Conservation (phyloP, 2,329 filamentous ascomycete species). For the Microcera coccophila region DNA sequence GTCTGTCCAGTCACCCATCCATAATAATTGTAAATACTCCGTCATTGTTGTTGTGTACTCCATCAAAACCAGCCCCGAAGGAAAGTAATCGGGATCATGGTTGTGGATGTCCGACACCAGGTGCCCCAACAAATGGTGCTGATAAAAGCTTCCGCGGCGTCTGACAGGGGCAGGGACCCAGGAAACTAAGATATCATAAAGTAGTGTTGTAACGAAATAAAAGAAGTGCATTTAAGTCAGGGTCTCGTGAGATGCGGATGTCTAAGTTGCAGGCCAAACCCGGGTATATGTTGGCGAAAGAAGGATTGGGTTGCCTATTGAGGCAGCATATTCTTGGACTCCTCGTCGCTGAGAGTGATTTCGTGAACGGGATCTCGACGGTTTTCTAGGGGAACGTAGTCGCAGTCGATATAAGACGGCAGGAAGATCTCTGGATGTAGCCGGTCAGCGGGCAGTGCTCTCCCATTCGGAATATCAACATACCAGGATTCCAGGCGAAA, state of each 20-base stretch:
- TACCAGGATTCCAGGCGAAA: conserved; percentile 79
- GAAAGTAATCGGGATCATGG: conserved; percentile 25
- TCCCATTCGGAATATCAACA: conserved; percentile 17
- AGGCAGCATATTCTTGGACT: conserved; percentile 64
- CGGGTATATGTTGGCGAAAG: conserved; percentile 14
- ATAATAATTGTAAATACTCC: conserved; percentile 23
- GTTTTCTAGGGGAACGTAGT: conserved; percentile 71
- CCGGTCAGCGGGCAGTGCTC: too few species aligned
- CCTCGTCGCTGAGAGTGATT: conserved; percentile 73
- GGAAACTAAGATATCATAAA: too few species aligned
- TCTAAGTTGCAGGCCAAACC: conserved; percentile 22
- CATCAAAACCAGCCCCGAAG: conserved; percentile 21
- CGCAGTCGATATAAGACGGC: conserved; percentile 70
- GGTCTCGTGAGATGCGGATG: conserved; percentile 27
- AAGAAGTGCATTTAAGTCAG: conserved; percentile 15
- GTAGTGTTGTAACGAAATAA: conserved; percentile 6
- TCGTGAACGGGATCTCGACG: conserved; percentile 74
- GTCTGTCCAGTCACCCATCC: too few species aligned
- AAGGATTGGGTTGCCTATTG: conserved; percentile 41
- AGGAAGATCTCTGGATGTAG: conserved; percentile 67
- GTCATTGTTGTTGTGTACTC: conserved; percentile 25
- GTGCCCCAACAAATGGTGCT: conserved; percentile 24
- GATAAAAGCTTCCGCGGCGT: too few species aligned
- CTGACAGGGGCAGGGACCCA: too few species aligned
- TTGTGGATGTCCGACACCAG: conserved; percentile 18